Conservation (phyloP, 2,329 filamentous ascomycete genomes). For the Colletotrichum tanaceti region DNA sequence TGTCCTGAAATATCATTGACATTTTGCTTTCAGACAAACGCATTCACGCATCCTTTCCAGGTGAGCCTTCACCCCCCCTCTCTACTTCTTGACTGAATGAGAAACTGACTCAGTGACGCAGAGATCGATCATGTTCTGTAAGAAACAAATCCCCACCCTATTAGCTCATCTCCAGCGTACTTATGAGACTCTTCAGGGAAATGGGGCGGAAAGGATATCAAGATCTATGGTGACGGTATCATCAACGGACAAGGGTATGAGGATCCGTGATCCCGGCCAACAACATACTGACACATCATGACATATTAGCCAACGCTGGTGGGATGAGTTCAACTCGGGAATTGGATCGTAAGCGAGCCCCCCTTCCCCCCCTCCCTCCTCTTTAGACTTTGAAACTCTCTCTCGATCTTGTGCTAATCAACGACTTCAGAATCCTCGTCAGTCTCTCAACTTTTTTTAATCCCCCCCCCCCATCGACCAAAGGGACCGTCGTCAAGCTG, state of each 20-base stretch:
- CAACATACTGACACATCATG: not conserved
- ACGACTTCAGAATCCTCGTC: constrained; percentile 50
- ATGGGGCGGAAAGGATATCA: constrained; percentile 72
- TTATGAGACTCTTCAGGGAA: constrained; percentile 55
- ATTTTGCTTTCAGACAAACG: constrained; percentile 47
- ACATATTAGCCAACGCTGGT: constrained; percentile 53
- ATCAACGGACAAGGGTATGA: constrained; percentile 64
- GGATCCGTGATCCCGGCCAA: not conserved
- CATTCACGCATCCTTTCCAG: constrained; percentile 56
- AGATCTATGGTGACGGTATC: constrained; percentile 68
- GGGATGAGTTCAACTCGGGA: constrained; percentile 54
- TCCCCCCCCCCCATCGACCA: not conserved
- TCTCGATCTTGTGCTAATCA: not conserved
- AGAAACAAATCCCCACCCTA: not conserved
- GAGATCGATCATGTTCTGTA: constrained; percentile 65
- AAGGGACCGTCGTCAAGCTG: not conserved
- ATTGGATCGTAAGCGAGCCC: constrained; percentile 40
- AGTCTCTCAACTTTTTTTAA: too few relatives aligned
- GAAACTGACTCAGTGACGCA: not conserved
- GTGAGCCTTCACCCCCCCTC: not conserved
- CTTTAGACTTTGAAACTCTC: too few relatives aligned
- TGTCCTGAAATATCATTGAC: not conserved
- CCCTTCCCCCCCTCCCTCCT: too few relatives aligned
- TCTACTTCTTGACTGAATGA: not conserved
- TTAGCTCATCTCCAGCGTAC: not conserved